These are phyloP conservation scores for Pseudopyrenochaeta lycopersici DNA, from an alignment of 2,329 filamentous ascomycete species.

Conservation along the genomic window DNA sequence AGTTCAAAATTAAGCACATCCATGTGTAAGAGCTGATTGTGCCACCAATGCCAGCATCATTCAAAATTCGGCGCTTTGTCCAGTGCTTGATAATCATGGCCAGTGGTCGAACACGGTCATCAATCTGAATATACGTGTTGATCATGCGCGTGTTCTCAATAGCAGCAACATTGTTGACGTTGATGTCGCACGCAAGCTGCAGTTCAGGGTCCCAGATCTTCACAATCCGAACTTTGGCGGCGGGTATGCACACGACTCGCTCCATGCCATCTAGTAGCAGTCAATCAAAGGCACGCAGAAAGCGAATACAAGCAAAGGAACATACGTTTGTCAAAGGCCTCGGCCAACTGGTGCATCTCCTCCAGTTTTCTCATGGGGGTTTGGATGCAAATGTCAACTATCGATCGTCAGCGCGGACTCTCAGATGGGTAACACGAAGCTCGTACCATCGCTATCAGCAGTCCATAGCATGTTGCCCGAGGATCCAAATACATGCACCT, in stretches of 20 bases:
- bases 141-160: conserved; percentile 98
- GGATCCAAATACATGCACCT: conserved; percentile 95
- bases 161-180: conserved; percentile 95
- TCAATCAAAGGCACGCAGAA: conserved; percentile 40
- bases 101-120: conserved; percentile 86
- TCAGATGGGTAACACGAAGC: background rate
- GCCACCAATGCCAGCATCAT: conserved; percentile 93
- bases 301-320: conserved; percentile 15
- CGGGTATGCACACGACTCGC: conserved; percentile 91
- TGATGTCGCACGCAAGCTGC: conserved; percentile 92
- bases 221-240: conserved; percentile 96
- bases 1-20: conserved; percentile 98
- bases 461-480: conserved; percentile 95
- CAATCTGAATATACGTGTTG: conserved; percentile 92
- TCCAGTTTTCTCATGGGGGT: conserved; percentile 89
- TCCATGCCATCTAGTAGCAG: conserved; percentile 83
- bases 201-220: conserved; percentile 98
- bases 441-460: conserved; percentile 90
- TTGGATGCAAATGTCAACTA: conserved; percentile 97
- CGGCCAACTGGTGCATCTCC: conserved; percentile 88
- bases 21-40: conserved; percentile 98
- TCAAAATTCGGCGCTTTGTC: conserved; percentile 91
- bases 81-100: conserved; percentile 99
- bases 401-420: conserved; percentile 29
- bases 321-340: conserved; percentile 85